Evolutionary conservation across 495 filamentous ascomycete species (phyloP).

Genomic region (Emericellopsis terricola): DNA sequence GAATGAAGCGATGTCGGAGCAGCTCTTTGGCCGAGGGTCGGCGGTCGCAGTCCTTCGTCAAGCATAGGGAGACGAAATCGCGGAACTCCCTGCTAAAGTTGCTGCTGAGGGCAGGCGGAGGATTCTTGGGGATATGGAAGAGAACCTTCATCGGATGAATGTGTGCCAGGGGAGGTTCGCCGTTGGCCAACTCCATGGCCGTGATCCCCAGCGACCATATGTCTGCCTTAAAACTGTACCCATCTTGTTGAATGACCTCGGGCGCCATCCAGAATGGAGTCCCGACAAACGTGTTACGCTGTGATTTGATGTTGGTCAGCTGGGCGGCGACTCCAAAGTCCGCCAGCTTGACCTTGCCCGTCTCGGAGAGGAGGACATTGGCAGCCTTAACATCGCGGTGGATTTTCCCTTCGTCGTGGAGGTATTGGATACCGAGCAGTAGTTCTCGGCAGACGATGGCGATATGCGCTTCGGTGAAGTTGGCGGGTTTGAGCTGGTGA

Average conservation of each 20-base stretch:
- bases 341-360: constrained; percentile 88
- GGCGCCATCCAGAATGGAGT: constrained; percentile 99
- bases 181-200: constrained; percentile 81
- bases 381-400: constrained; percentile 96
- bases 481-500: constrained; percentile 70
- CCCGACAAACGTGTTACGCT: constrained; percentile 96
- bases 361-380: constrained; percentile 71
- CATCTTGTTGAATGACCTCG: constrained; percentile 91
- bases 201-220: constrained; percentile 97
- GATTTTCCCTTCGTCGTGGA: constrained; percentile 89
- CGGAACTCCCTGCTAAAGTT: constrained; percentile 80
- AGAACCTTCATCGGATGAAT: constrained; percentile 97
- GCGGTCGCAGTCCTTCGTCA: constrained; percentile 76
- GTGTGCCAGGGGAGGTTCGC: constrained; percentile 80
- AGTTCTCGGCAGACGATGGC: constrained; percentile 90
- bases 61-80: constrained; percentile 77
- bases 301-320: constrained; percentile 91
- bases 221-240: constrained; percentile 94
- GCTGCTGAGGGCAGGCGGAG: constrained; percentile 72
- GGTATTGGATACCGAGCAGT: constrained; percentile 76
- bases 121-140: constrained; percentile 89
- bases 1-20: constrained; percentile 79
- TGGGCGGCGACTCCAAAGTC: constrained; percentile 98
- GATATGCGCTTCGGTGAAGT: constrained; percentile 78
- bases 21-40: constrained; percentile 77